Evolutionary conservation across 495 filamentous ascomycete genomes (phyloP).

Genomic region (Aspergillus panamensis): DNA sequence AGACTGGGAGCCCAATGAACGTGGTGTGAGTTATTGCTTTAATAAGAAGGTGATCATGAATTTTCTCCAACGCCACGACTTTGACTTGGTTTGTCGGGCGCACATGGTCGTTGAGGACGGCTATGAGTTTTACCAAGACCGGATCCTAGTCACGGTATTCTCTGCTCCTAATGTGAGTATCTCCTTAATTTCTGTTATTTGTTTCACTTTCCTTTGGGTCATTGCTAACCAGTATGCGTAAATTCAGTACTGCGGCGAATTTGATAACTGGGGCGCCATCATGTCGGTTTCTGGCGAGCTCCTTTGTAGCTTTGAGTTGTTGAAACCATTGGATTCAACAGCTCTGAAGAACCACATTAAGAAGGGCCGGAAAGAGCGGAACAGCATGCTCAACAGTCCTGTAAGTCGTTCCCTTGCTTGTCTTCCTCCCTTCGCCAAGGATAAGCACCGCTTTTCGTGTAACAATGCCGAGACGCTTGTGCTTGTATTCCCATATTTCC

Average conservation of each 20-base stretch:
- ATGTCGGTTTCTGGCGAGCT: conserved; percentile 96
- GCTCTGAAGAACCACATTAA: conserved; percentile 99
- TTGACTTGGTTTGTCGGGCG: conserved; percentile 93
- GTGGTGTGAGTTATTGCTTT: conserved; percentile 98
- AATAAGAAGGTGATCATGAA: conserved; percentile 98
- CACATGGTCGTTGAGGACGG: conserved; percentile 99
- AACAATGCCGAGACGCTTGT: conserved; percentile 29
- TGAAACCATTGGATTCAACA: conserved; percentile 96
- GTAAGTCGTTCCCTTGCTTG: conserved; percentile 52
- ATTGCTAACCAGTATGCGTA: conserved; percentile 21
- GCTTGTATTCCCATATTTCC: conserved; percentile 12
- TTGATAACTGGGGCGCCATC: conserved; percentile 98
- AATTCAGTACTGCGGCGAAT: conserved; percentile 91
- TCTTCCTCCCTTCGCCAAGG: conserved; percentile 28
- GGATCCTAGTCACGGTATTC: conserved; percentile 94
- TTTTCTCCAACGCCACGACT: conserved; percentile 91
- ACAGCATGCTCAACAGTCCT: conserved; percentile 90
- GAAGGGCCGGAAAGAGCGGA: conserved; percentile 86
- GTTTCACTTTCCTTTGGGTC: not conserved
- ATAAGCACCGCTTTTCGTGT: conserved; percentile 21
- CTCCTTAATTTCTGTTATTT: not conserved
- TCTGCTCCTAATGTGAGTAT: conserved; percentile 90
- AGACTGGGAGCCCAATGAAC: conserved; percentile 97
- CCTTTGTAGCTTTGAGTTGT: conserved; percentile 92
- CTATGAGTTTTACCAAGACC: conserved; percentile 97